Base-by-base conservation (phyloP, 352 stramenopile species). In the Globisporangium okanoganense region DNA sequence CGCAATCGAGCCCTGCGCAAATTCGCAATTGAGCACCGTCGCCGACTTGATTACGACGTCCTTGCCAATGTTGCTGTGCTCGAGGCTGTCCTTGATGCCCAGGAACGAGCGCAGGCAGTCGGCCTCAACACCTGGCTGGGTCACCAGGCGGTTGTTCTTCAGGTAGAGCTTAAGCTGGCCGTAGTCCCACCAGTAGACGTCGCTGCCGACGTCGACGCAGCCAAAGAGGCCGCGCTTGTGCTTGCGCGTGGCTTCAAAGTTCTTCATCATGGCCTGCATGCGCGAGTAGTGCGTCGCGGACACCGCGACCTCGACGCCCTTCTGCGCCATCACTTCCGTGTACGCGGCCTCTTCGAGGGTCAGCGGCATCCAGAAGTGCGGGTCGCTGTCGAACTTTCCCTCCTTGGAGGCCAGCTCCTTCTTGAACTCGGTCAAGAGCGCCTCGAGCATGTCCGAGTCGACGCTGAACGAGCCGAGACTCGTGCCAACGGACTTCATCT, bases 161-260 rank as follows among this genome's bases (percentile, higher is more conserved):
- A 97, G 87, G 78, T 99, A 99, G n/a, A 99, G 82, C 78, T 98
- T 98, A 43, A 99, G 79, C 73, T 98, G 95, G 44, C 97, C 97
- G 75, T 99, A 99, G 83, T 99, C 97, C 96, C 96, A 99, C 97
- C 97, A 99, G 83, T 97, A 98, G 24, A 98, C 95, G 61, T 97
- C 85, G 61, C 86, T 97, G 58, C 96, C 97, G 25, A 99, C 96
- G 70, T 99, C 93, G 1, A 99, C 95, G 33, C 96, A 97, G 59
- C 97, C 97, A 83, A 99, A 99, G 16, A 99, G 70, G 45, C 89
- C 92, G 38, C 97, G 79, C 58, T 85, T 64, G 54, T 78, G 74
- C 56, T 73, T 69, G 29, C 73, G 72, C 29, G 77, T 79, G 44
- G 67, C 64, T 44, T 97, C 71, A 60, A 98, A 98, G 16, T 69